Evolutionary conservation across 2,329 filamentous ascomycete genomes (phyloP), one percentile per base, ranked within the genome.

Genomic region (Dendrostoma leiphaemia): DNA sequence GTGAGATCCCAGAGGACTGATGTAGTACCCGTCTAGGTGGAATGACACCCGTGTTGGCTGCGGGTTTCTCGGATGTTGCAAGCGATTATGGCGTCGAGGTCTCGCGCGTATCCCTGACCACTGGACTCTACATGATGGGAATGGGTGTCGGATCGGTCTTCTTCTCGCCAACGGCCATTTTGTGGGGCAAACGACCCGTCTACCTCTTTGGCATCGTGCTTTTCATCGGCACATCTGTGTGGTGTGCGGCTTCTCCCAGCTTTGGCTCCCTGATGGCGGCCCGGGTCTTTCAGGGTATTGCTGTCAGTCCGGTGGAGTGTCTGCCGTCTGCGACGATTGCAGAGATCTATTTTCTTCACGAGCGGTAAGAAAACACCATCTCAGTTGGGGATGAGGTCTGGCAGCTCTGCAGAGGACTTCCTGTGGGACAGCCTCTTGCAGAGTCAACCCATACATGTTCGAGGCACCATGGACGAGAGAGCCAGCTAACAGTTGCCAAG

Each of bases 331-430:
- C 93, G 15, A 96, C 91, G 0, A 93, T 97, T 64, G 91, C 92
- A 3, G 93, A 97, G 70, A 97, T 97, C 57, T 97, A 92, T 75
- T 97, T 96, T 66, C 77, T 97, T 19, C 93, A 97, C 64, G 93
- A 97, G 72, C 82, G 93, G 48, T 45, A 51, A 28, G 48, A n/a
- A n/a, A n/a, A n/a, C n/a, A n/a, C n/a, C n/a, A n/a, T n/a, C n/a
- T n/a, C n/a, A n/a, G n/a, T n/a, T n/a, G n/a, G n/a, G n/a, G n/a
- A n/a, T n/a, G n/a, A n/a, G n/a, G n/a, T n/a, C n/a, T n/a, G n/a
- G n/a, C n/a, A n/a, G n/a, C n/a, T n/a, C n/a, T n/a, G n/a, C n/a
- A n/a, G n/a, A n/a, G n/a, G n/a, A n/a, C n/a, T n/a, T n/a, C n/a
- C n/a, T n/a, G n/a, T n/a, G n/a, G 31, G 31, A 32, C 31, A 12